Percentiles rank a stretch among this genome's conserved stretches.
Evolutionary conservation across 768 basidiomycete genomes (phyloP).

Genomic region (Russula compacta): DNA sequence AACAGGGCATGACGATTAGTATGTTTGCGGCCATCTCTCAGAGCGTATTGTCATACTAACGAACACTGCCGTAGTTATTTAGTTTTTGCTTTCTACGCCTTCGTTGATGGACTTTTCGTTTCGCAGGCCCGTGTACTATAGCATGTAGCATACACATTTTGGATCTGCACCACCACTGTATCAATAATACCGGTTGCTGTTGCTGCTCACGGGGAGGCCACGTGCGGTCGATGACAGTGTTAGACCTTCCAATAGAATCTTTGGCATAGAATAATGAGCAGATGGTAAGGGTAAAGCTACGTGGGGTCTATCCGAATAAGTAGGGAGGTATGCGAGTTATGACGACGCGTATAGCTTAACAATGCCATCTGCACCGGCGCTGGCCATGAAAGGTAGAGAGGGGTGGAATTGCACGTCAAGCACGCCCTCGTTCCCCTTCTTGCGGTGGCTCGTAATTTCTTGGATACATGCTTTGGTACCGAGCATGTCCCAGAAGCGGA

Average conservation of each 20-base stretch:
- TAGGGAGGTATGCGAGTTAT: conserved; percentile 30
- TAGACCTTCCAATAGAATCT: not conserved
- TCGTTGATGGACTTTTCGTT: not conserved
- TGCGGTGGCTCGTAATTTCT: conserved; percentile 81
- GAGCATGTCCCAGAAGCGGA: conserved; percentile 91
- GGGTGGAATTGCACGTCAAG: conserved; percentile 81
- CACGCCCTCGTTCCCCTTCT: conserved; percentile 87
- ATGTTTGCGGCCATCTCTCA: conserved; percentile 1
- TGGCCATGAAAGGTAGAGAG: conserved; percentile 78
- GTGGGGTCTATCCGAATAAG: conserved; percentile 3
- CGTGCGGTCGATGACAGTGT: not conserved
- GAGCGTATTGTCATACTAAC: not conserved
- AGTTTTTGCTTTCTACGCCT: not conserved
- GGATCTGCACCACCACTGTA: conserved; percentile 6
- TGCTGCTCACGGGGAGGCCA: not conserved
- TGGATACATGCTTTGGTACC: conserved; percentile 75
- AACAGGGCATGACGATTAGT: conserved; percentile 80
- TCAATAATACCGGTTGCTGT: not conserved
- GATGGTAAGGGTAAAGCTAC: conserved; percentile 8
- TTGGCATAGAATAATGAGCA: conserved; percentile 11
- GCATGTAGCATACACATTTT: conserved; percentile 31
- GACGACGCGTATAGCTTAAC: conserved; percentile 87
- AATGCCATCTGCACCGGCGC: conserved; percentile 92
- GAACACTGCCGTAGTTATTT: conserved; percentile 4
- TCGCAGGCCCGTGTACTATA: conserved; percentile 27